Conservation (phyloP, 306 rosid genomes). For the Crataegus laevigata region DNA sequence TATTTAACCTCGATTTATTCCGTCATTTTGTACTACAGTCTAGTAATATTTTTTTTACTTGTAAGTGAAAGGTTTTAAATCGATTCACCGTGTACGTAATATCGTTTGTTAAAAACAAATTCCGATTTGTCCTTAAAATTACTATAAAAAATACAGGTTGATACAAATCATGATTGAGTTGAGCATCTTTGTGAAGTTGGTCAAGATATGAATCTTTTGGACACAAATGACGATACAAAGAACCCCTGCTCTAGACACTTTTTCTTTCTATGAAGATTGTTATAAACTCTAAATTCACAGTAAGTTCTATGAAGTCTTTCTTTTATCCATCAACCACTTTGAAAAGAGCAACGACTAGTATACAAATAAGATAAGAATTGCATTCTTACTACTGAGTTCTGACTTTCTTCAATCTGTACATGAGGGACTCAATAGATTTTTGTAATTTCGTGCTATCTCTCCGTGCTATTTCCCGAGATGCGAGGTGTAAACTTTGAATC, state of each 20-base stretch:
- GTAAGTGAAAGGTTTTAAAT: fast-evolving
- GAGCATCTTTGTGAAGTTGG: too few relatives aligned
- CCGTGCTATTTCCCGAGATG: conserved; percentile 38
- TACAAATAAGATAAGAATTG: background rate
- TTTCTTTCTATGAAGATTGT: background rate
- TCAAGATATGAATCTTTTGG: too few relatives aligned
- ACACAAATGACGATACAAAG: background rate
- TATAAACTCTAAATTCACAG: background rate
- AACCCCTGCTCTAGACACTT: background rate
- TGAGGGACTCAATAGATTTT: conserved; percentile 46
- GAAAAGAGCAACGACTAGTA: background rate
- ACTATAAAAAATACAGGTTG: background rate
- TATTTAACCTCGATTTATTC: too few relatives aligned
- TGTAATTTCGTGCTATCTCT: conserved; percentile 53
- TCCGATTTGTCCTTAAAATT: background rate
- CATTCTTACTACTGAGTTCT: conserved; percentile 30
- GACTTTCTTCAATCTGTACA: conserved; percentile 46
- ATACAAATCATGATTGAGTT: too few relatives aligned
- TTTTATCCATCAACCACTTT: background rate
- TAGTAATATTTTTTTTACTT: fast-evolving
- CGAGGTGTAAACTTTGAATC: conserved; percentile 46
- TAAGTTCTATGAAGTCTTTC: background rate
- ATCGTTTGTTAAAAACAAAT: too few relatives aligned
- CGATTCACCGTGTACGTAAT: too few relatives aligned
- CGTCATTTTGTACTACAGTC: fast-evolving